Evolutionary conservation across 2,329 filamentous ascomycete genomes (phyloP).

Genomic region (Lecanosticta acicola): DNA sequence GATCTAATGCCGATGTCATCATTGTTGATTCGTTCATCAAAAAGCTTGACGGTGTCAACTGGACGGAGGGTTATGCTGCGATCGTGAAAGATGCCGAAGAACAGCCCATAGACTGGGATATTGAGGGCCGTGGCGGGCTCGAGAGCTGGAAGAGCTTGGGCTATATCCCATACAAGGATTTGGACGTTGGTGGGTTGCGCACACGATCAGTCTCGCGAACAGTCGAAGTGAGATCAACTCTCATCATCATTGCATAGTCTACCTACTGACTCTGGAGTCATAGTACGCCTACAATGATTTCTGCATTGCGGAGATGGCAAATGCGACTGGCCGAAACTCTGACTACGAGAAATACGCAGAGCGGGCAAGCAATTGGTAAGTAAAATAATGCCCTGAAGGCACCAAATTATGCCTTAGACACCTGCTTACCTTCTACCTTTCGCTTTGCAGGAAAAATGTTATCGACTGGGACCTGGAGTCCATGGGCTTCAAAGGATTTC

Average conservation of each 20-base stretch:
- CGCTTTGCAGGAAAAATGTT: no score
- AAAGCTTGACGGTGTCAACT: slow-evolving; percentile 45
- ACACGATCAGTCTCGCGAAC: slow-evolving; percentile 37
- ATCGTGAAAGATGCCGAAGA: slow-evolving; percentile 30
- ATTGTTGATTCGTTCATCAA: slow-evolving; percentile 66
- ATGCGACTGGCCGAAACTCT: slow-evolving; percentile 47
- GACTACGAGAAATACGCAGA: slow-evolving; percentile 54
- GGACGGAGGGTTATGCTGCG: slow-evolving; percentile 28
- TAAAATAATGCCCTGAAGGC: neutral
- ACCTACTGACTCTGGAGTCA: neutral
- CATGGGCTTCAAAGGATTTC: slow-evolving; percentile 21
- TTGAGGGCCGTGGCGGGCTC: slow-evolving; percentile 38
- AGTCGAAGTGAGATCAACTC: slow-evolving; percentile 24
- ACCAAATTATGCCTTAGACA: neutral
- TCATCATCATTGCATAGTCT: neutral
- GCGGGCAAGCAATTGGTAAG: slow-evolving; percentile 56
- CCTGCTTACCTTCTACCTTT: neutral
- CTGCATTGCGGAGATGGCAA: slow-evolving; percentile 58
- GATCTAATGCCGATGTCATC: slow-evolving; percentile 67
- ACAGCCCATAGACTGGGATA: slow-evolving; percentile 26
- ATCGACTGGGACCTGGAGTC: slow-evolving; percentile 17
- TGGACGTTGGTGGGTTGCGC: slow-evolving; percentile 58
- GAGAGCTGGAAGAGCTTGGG: slow-evolving; percentile 38
- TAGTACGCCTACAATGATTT: slow-evolving; percentile 64
- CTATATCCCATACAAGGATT: slow-evolving; percentile 34